Conservation (phyloP, 2,329 filamentous ascomycete species). For the Magnaporthiopsis poae region DNA sequence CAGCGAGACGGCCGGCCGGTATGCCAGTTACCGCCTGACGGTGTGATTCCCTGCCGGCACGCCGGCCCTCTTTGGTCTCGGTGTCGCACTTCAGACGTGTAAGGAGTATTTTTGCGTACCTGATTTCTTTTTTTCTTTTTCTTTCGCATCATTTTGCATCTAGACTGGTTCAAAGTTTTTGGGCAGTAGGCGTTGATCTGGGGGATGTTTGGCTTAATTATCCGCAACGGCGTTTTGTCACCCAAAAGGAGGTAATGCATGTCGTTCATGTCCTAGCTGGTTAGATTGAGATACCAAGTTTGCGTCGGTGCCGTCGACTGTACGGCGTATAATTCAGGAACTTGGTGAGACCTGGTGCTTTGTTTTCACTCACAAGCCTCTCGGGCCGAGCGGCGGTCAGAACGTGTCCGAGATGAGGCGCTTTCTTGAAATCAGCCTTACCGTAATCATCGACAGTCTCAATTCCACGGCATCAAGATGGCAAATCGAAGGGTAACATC, state of each 20-base stretch:
- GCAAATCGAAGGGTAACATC: no score
- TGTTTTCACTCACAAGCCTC: no score
- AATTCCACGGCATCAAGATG: no score
- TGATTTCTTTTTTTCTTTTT: not conserved
- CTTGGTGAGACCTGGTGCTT: no score
- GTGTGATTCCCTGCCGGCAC: conserved; percentile 33
- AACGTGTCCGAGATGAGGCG: no score
- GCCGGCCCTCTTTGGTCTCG: not conserved
- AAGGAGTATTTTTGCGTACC: not conserved
- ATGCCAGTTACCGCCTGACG: conserved; percentile 80
- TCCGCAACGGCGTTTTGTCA: not conserved
- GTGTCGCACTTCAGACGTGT: no score
- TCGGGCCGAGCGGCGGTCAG: no score
- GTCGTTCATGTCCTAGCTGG: not conserved
- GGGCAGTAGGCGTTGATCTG: conserved; percentile 6
- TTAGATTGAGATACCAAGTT: not conserved
- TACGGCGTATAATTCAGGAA: no score
- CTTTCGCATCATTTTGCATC: no score
- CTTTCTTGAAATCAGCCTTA: no score
- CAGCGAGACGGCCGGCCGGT: conserved; percentile 88
- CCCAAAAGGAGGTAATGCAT: not conserved
- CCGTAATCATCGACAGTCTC: no score
- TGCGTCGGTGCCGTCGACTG: not conserved
- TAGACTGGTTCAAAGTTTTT: no score
- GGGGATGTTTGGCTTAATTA: not conserved